phyloP scores from a whole-genome alignment of 768 basidiomycete genomes.

The Phylloporus arenicola region DNA sequence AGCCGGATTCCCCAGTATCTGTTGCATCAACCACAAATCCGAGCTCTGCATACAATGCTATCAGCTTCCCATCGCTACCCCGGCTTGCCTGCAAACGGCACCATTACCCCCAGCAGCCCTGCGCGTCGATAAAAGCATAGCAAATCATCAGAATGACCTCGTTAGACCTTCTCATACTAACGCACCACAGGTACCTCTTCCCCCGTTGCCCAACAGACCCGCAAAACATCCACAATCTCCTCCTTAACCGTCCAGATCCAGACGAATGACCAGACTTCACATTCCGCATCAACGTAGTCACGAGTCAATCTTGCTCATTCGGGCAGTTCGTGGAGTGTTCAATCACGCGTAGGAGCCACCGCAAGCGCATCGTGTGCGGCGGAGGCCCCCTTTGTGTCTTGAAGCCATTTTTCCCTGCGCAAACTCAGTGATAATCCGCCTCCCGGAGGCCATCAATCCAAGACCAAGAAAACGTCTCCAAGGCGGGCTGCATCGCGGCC shows the following conservation, averaged over 20 bases:
- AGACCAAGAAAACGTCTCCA: no score
- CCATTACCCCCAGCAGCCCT: not conserved
- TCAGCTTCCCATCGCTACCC: not conserved
- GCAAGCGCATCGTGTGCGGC: no score
- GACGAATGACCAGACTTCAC: conserved; percentile 51
- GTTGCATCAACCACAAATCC: no score
- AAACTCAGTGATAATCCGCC: no score
- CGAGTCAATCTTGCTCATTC: conserved; percentile 42
- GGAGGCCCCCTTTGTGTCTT: no score
- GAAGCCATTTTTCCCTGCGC: no score
- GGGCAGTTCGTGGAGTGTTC: conserved; percentile 47
- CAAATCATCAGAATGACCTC: not conserved
- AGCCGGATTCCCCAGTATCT: no score
- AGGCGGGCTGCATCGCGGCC: no score
- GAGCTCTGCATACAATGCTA: no score
- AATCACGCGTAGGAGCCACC: no score
- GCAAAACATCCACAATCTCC: conserved; percentile 48
- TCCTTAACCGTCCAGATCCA: conserved; percentile 53
- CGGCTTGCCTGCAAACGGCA: not conserved
- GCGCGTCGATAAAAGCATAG: not conserved
- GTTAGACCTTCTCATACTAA: conserved; percentile 26
- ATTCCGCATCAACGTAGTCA: conserved; percentile 50
- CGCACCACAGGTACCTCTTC: conserved; percentile 58
- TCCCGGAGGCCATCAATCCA: no score
- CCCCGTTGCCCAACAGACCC: conserved; percentile 42